phyloP scores from a whole-genome alignment of 495 filamentous ascomycete species.

The Penicillium lividum region DNA sequence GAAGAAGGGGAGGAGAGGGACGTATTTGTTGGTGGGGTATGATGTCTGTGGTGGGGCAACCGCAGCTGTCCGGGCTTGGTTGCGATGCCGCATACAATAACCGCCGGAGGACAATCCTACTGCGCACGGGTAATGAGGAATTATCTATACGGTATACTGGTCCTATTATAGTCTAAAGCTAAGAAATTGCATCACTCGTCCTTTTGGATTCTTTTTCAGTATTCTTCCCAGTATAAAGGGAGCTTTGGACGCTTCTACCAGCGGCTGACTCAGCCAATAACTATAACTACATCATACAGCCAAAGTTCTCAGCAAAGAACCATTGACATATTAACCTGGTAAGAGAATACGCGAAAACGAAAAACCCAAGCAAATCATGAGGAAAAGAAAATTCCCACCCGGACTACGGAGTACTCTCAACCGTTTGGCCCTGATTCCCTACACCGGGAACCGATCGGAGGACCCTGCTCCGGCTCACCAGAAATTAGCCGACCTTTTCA shows the following conservation, averaged over 20 bases:
- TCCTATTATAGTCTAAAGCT: slow-evolving; percentile 3
- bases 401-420: slow-evolving; percentile 8
- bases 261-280: slow-evolving; percentile 20
- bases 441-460: slow-evolving; percentile 37
- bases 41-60: slow-evolving; percentile 36
- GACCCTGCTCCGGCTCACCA: slow-evolving; percentile 33
- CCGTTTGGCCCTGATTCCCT: slow-evolving; percentile 16
- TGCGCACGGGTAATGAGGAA: slow-evolving; percentile 2
- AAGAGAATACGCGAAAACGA: neutral
- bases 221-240: neutral
- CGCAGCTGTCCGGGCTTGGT: slow-evolving; percentile 9
- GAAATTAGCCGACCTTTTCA: slow-evolving; percentile 25
- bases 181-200: slow-evolving; percentile 1
- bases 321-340: neutral
- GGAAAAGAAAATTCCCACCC: neutral
- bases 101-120: neutral
- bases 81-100: slow-evolving; percentile 6
- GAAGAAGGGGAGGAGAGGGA: slow-evolving; percentile 29
- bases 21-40: slow-evolving; percentile 41
- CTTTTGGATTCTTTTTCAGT: neutral
- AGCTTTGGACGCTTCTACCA: neutral
- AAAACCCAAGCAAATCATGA: neutral
- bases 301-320: neutral
- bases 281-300: neutral
- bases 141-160: neutral